Evolutionary conservation across 2,329 filamentous ascomycete species (phyloP).

Genomic region (Diaporthe sp.): DNA sequence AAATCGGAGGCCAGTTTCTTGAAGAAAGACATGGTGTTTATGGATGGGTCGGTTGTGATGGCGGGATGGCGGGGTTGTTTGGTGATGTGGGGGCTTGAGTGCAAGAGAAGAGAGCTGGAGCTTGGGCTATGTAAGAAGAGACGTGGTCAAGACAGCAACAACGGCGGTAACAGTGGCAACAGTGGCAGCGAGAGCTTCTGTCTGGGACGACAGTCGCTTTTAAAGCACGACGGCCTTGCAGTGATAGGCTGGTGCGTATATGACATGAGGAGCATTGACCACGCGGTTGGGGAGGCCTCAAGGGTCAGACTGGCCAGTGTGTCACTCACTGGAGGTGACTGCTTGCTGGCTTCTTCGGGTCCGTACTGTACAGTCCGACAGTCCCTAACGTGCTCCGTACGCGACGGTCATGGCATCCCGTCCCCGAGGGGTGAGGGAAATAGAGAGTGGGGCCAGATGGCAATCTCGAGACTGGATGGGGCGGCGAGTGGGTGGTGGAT

Average conservation of each 20-base stretch:
- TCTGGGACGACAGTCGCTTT: constrained; percentile 29
- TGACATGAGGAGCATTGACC: background rate
- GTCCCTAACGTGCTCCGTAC: background rate
- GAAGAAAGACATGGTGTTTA: constrained; percentile 53
- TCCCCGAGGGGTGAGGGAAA: constrained; percentile 17
- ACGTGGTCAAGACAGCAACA: background rate
- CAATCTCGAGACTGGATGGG: constrained; percentile 31
- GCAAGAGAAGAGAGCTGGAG: constrained; percentile 8
- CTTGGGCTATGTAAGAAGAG: constrained; percentile 11
- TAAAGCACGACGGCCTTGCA: constrained; percentile 27
- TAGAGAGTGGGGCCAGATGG: constrained; percentile 25
- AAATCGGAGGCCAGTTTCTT: constrained; percentile 54
- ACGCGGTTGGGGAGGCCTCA: constrained; percentile 33
- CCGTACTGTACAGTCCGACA: background rate
- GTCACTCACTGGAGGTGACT: constrained; percentile 26
- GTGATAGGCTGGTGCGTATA: constrained; percentile 33
- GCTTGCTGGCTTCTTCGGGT: background rate
- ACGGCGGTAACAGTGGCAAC: background rate
- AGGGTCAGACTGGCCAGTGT: constrained; percentile 2
- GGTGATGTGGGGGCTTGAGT: background rate
- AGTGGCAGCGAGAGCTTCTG: constrained; percentile 5
- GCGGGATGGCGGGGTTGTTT: constrained; percentile 25
- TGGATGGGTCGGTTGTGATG: background rate
- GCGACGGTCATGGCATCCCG: constrained; percentile 15
- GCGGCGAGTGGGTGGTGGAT: constrained; percentile 23